A percentile compares a stretch with the other conserved stretches of the same genome.
These are phyloP conservation scores for Kwoniella mangroviensis DNA, from an alignment of 768 basidiomycete genomes.

Conservation along the genomic window DNA sequence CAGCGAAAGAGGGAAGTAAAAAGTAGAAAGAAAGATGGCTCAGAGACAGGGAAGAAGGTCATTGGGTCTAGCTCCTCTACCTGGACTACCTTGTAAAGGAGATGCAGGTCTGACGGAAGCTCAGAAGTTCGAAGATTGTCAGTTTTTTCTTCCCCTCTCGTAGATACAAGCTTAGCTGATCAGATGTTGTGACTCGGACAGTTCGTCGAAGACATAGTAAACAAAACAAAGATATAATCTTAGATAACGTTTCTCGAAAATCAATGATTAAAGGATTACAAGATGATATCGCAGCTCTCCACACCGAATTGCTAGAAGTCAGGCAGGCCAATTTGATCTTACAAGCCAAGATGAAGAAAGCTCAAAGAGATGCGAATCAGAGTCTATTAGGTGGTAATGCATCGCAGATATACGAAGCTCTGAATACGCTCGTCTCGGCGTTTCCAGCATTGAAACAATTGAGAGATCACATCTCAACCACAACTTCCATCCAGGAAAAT, in stretches of 20 bases:
- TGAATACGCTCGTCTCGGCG: conserved; percentile 27
- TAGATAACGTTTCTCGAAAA: conserved; percentile 27
- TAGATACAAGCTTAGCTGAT: too few relatives aligned
- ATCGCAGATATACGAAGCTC: conserved; percentile 26
- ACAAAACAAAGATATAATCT: conserved; percentile 49
- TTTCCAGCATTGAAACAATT: conserved; percentile 31
- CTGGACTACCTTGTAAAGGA: neutral
- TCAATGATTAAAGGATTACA: conserved; percentile 30
- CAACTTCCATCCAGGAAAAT: neutral
- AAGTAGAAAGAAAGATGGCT: too few relatives aligned
- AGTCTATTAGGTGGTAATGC: neutral
- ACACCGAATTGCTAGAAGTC: conserved; percentile 34
- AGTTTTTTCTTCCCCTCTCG: neutral
- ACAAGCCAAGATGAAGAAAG: conserved; percentile 17
- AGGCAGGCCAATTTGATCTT: conserved; percentile 27
- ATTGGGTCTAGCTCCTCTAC: conserved; percentile 20
- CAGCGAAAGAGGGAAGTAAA: too few relatives aligned
- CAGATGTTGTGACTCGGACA: too few relatives aligned
- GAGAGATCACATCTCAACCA: conserved; percentile 7
- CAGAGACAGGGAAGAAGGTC: conserved; percentile 28
- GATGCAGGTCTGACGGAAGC: conserved; percentile 12
- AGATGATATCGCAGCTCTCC: conserved; percentile 32
- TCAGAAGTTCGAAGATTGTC: conserved; percentile 33
- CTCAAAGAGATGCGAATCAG: conserved; percentile 16
- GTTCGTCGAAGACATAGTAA: conserved; percentile 41